Conservation (phyloP, 2,329 filamentous ascomycete species). For the Furcasterigmium sp. region DNA sequence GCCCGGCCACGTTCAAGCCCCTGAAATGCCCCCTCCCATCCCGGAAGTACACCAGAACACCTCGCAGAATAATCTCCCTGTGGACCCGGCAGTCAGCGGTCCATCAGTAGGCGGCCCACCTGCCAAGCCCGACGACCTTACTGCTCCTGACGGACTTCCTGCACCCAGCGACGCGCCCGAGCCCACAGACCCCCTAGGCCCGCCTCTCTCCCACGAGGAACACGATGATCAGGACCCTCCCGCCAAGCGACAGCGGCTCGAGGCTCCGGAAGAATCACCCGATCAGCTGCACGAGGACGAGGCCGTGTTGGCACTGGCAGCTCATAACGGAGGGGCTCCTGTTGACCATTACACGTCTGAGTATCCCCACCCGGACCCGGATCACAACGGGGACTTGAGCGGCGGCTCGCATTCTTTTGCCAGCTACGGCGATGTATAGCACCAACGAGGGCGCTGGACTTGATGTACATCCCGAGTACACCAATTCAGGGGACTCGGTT, state of each 20-base stretch:
- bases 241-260: slow-evolving; percentile 11
- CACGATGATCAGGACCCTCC: slow-evolving; percentile 14
- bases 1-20: background rate
- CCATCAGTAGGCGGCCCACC: no score
- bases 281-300: slow-evolving; percentile 39
- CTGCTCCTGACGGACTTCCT: background rate
- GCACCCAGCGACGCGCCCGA: background rate
- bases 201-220: slow-evolving; percentile 21
- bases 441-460: no score
- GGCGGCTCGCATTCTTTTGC: background rate
- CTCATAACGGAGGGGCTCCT: slow-evolving; percentile 25
- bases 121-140: background rate
- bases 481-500: no score
- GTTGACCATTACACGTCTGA: slow-evolving; percentile 34
- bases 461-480: no score
- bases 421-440: background rate
- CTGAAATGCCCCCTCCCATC: slow-evolving; percentile 1
- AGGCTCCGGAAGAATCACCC: slow-evolving; percentile 31
- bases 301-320: slow-evolving; percentile 41
- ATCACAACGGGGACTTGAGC: background rate
- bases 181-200: slow-evolving; percentile 10
- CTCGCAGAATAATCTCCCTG: background rate
- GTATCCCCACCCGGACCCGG: slow-evolving; percentile 24
- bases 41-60: background rate
- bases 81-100: no score